Evolutionary conservation across 306 rosid genomes (phyloP).

Genomic region (Lathyrus sativus): DNA sequence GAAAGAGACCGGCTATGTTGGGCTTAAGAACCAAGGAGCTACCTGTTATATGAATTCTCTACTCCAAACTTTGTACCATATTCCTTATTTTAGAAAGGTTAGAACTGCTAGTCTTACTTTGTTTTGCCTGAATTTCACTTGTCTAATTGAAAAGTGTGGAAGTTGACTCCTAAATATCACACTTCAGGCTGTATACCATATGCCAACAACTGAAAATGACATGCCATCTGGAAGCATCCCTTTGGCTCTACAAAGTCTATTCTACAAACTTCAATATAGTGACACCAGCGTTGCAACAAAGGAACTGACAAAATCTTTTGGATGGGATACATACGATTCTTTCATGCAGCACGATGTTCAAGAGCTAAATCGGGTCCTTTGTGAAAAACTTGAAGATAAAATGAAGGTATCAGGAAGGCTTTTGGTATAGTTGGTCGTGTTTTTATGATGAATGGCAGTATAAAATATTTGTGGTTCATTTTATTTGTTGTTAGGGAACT

Average conservation of each 20-base stretch:
- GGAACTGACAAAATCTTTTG: conserved; percentile 84
- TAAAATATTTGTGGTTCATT: conserved; percentile 30
- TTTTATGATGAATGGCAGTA: conserved; percentile 4
- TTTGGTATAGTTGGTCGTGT: conserved; percentile 16
- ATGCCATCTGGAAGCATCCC: conserved; percentile 82
- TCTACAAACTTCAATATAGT: conserved; percentile 82
- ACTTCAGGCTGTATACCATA: conserved; percentile 86
- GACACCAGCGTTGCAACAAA: conserved; percentile 81
- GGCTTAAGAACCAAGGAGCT: conserved; percentile 89
- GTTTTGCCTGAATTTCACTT: conserved; percentile 22
- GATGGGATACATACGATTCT: conserved; percentile 89
- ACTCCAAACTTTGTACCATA: conserved; percentile 76
- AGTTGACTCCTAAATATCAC: conserved; percentile 33
- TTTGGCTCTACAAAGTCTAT: conserved; percentile 77
- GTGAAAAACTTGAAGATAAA: conserved; percentile 84
- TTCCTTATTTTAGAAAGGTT: conserved; percentile 86
- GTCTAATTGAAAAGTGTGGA: conserved; percentile 31
- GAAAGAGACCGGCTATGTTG: conserved; percentile 84
- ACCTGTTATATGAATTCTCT: conserved; percentile 87
- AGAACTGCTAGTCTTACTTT: conserved; percentile 26
- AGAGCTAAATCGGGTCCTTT: conserved; percentile 73
- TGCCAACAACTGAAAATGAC: conserved; percentile 89
- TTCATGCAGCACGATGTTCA: conserved; percentile 93
- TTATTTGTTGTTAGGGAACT: conserved; percentile 64
- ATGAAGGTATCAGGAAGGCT: conserved; percentile 58